Evolutionary conservation across 257 asterid genomes (phyloP).

Genomic region (Solanum paucissectum): DNA sequence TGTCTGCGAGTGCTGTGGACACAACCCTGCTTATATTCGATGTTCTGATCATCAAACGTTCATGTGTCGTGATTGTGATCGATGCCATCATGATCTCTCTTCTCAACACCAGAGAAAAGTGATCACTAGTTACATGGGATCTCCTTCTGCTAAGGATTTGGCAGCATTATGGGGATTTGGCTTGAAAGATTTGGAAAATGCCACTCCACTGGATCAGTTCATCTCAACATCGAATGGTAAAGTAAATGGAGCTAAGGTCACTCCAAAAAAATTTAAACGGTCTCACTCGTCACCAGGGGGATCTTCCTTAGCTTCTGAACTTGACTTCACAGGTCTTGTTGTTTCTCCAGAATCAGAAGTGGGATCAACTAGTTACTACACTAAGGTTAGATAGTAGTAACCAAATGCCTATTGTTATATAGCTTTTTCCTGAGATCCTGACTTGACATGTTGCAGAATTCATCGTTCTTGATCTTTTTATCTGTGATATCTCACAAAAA

Average conservation of each 20-base stretch:
- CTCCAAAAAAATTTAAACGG: neutral
- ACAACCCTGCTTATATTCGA: slow-evolving; percentile 31
- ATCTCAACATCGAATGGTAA: neutral
- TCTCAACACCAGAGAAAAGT: slow-evolving; percentile 38
- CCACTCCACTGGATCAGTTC: slow-evolving; percentile 1
- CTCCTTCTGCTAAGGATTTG: slow-evolving; percentile 72
- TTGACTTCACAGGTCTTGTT: neutral
- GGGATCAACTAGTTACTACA: slow-evolving; percentile 16
- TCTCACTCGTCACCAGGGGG: neutral
- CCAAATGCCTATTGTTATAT: neutral
- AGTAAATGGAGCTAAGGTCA: neutral
- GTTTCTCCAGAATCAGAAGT: slow-evolving; percentile 9
- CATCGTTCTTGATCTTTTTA: neutral
- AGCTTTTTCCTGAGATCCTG: neutral
- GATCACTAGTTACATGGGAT: slow-evolving; percentile 48
- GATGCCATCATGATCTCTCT: slow-evolving; percentile 21
- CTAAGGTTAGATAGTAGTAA: slow-evolving; percentile 23
- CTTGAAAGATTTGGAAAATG: slow-evolving; percentile 18
- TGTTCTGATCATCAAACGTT: slow-evolving; percentile 49
- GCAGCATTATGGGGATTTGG: slow-evolving; percentile 65
- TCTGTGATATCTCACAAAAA: neutral
- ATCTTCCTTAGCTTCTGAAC: slow-evolving; percentile 11
- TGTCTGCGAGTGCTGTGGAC: slow-evolving; percentile 52
- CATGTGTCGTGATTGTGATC: slow-evolving; percentile 65
- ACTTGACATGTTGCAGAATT: neutral